Evolutionary conservation across 768 basidiomycete genomes (phyloP), one percentile per base, ranked within the genome.

Genomic region (Tubosaeta brunneosetosa): DNA sequence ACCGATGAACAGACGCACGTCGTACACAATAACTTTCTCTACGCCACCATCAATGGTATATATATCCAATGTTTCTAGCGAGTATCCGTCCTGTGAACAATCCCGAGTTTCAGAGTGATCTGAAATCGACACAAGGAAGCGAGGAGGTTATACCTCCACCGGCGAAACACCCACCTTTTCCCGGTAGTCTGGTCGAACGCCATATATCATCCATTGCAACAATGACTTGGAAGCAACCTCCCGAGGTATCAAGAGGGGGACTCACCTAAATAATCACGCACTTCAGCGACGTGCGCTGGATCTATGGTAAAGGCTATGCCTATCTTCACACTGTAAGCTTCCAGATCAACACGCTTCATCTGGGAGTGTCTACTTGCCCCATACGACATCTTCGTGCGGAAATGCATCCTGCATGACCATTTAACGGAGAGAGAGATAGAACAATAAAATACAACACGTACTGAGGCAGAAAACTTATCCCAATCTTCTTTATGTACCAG

Each of bases 231-330:
- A 12, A n/a, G 33, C 25, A 13, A 25, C 40, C 22, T 52, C 47
- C 16, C 27, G 32, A 17, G 19, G 42, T 22, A 42, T 12, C 13
- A 41, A n/a, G 22, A n/a, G 1, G 2, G 12, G 16, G 27, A 49
- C 74, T 55, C 59, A 91, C 93, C 93, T 67, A 97, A 69, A 66
- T 94, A 91, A 43, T 84, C 86, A 46, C 85, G 78, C 8, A 94
- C 92, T 69, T 93, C 88, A 0, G 79, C 71, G 47, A 82, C 85
- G 55, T 85, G 83, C 11, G 66, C 74, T 0, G 88, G 85, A 57
- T 95, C 90, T 66, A 97, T 94, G 11, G 88, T 86, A 69, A 90
- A 94, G 2, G 89, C 91, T 5, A 94, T 72, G 4, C 93, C 90
- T 91, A 57, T 13, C 41, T 3, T 16, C 29, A 19, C 19, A 40